A percentile compares a stretch with the other conserved stretches of the same genome.
phyloP scores from a whole-genome alignment of 148 eudicot species.

The Amaranthus palmeri region DNA sequence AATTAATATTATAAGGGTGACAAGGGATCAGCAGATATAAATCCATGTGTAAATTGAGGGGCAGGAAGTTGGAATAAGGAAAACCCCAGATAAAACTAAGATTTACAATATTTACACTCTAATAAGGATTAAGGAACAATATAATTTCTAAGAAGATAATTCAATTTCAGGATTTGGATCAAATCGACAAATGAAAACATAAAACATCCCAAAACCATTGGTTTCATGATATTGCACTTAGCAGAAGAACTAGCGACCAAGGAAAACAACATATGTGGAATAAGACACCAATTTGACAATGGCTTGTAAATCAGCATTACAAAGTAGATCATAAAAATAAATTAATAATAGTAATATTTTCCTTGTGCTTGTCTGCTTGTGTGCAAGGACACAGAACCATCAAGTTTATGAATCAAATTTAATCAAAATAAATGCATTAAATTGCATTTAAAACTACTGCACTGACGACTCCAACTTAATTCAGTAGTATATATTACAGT shows the following conservation, averaged over 20 bases:
- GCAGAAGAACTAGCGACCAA: not conserved
- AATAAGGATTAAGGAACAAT: not conserved
- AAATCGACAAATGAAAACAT: not conserved
- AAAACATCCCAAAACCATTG: not conserved
- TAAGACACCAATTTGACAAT: not conserved
- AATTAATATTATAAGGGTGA: not conserved
- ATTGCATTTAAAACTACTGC: no score
- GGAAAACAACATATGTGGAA: not conserved
- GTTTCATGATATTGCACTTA: not conserved
- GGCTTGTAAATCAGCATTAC: not conserved
- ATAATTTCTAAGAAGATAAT: not conserved
- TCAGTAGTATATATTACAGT: no score
- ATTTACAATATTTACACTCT: not conserved
- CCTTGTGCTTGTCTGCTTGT: no score
- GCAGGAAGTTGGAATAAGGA: not conserved
- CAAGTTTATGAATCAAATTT: not conserved
- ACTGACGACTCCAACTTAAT: not conserved
- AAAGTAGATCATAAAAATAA: not conserved
- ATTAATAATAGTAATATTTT: not conserved
- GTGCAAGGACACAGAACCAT: not conserved
- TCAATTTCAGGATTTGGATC: not conserved
- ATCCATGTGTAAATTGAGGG: not conserved
- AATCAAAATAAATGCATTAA: not conserved
- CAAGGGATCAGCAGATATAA: not conserved
- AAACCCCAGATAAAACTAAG: not conserved